Conservation (phyloP, 768 basidiomycete species). For the Russula olivacea region DNA sequence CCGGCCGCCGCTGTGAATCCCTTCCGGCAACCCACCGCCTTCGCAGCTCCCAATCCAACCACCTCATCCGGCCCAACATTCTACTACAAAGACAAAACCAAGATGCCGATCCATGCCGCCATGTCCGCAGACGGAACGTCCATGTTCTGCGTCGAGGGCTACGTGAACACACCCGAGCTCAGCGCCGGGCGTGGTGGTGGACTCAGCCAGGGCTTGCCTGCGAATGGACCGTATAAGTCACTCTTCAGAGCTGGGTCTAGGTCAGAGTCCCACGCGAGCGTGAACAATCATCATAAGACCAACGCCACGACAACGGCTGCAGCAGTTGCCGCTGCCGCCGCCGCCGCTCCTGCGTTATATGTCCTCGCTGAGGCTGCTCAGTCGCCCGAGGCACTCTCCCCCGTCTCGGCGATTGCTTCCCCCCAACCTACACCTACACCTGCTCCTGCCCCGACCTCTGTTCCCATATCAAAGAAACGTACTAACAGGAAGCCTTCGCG, state of each 20-base stretch:
- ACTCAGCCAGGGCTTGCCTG: slow-evolving; percentile 14
- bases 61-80: not conserved
- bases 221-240: slow-evolving; percentile 21
- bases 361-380: slow-evolving; percentile 18
- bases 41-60: not conserved
- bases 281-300: not conserved
- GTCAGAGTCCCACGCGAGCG: slow-evolving; percentile 6
- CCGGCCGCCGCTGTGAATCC: too few relatives aligned
- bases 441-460: too few relatives aligned
- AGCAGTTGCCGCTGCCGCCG: too few relatives aligned
- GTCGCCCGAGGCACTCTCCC: slow-evolving; percentile 10
- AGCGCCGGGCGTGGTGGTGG: slow-evolving; percentile 17
- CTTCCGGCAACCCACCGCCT: slow-evolving; percentile 15
- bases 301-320: too few relatives aligned
- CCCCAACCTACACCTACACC: not conserved
- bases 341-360: slow-evolving; percentile 9
- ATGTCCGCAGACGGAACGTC: slow-evolving; percentile 13
- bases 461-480: too few relatives aligned
- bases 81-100: not conserved
- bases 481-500: too few relatives aligned
- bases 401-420: not conserved
- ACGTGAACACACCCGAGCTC: slow-evolving; percentile 22
- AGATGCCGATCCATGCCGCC: not conserved
- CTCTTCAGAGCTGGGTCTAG: slow-evolving; percentile 16
- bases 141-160: slow-evolving; percentile 19